Conservation (phyloP, 2,329 filamentous ascomycete genomes). For the Trichoderma polysporum region DNA sequence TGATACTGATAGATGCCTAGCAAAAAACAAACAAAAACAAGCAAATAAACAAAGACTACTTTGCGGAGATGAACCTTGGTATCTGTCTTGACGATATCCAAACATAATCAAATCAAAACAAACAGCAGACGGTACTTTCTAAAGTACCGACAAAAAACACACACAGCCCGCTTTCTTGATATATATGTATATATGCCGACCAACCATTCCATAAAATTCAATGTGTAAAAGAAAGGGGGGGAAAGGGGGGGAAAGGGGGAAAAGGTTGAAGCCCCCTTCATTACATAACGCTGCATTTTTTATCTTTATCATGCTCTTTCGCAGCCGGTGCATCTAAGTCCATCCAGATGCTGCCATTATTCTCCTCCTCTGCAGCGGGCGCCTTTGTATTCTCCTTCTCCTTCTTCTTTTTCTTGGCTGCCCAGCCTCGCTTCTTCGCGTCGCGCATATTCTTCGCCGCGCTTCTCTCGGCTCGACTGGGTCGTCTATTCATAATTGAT, state of each 20-base stretch:
- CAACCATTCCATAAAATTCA: background rate
- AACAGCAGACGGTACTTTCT: background rate
- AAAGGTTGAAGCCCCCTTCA: background rate
- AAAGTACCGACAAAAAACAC: background rate
- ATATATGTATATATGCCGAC: background rate
- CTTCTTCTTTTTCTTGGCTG: constrained; percentile 42
- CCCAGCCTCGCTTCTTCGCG: constrained; percentile 59
- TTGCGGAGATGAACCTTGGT: background rate
- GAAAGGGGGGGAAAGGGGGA: background rate
- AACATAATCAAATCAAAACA: background rate
- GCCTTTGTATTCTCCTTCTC: constrained; percentile 30
- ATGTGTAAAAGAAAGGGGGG: background rate
- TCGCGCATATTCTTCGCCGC: constrained; percentile 63
- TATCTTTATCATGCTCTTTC: constrained; percentile 45
- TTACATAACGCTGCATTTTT: constrained; percentile 56
- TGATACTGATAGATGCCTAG: background rate
- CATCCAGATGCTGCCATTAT: constrained; percentile 53
- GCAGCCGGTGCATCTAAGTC: constrained; percentile 51
- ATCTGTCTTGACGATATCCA: background rate
- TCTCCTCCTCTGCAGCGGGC: constrained; percentile 25
- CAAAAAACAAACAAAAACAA: background rate
- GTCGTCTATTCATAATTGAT: constrained; percentile 46
- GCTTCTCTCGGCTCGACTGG: constrained; percentile 58
- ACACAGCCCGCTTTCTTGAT: background rate
- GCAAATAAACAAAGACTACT: background rate